Conservation (phyloP, 192 early-diverging fungal genomes). For the Coemansia sp. region DNA sequence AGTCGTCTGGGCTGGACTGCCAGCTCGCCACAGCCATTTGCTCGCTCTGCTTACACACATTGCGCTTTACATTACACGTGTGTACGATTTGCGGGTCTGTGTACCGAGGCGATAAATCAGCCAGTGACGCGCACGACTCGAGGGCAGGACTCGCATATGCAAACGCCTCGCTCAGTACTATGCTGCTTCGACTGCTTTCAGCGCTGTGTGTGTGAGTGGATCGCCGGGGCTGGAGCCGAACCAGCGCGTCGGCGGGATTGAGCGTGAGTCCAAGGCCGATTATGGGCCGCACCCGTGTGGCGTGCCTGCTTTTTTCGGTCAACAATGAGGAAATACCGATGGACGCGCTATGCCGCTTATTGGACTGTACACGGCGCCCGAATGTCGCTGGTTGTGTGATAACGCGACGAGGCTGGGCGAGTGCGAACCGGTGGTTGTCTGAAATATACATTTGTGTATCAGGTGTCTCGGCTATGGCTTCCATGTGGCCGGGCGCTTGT, state of each 20-base stretch:
- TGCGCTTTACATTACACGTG: neutral
- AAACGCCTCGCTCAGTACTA: slow-evolving; percentile 9
- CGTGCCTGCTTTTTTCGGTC: slow-evolving; percentile 1
- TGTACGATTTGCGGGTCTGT: slow-evolving; percentile 11
- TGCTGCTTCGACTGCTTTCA: neutral
- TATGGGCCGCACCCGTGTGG: slow-evolving; percentile 26
- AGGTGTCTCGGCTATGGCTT: slow-evolving; percentile 17
- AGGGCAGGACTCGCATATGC: slow-evolving; percentile 5
- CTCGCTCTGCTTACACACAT: neutral
- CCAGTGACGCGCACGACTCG: slow-evolving; percentile 17
- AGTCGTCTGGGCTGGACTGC: neutral
- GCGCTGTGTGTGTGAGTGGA: slow-evolving; percentile 1
- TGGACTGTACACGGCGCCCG: neutral
- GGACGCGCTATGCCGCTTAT: slow-evolving; percentile 12
- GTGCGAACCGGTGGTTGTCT: slow-evolving; percentile 31
- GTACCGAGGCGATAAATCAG: slow-evolving; percentile 16
- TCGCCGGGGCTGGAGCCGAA: slow-evolving; percentile 27
- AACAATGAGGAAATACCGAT: slow-evolving; percentile 24
- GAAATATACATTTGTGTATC: slow-evolving; percentile 3
- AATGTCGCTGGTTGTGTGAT: slow-evolving; percentile 14
- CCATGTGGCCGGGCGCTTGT: neutral
- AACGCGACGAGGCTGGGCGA: slow-evolving; percentile 42
- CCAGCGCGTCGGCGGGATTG: slow-evolving; percentile 44
- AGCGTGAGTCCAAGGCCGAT: slow-evolving; percentile 46
- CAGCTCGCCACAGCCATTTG: neutral